Evolutionary conservation across 306 rosid species (phyloP), one percentile per base, ranked within the genome.

Genomic region (Pyrus betulifolia): DNA sequence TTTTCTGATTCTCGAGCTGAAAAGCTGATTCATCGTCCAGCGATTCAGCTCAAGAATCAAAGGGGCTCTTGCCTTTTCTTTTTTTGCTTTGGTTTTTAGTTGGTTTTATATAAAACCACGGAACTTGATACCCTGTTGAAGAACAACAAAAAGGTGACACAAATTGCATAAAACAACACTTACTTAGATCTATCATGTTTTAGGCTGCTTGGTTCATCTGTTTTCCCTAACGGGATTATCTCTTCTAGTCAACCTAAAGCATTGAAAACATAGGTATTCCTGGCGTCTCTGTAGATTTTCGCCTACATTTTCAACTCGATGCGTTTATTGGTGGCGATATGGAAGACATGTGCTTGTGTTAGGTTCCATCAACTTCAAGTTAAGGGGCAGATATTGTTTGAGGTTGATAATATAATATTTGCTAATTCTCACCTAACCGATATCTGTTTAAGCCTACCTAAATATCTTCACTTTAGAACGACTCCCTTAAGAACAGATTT

Each of bases 371-470:
- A 40, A 8, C 10, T 23, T 15, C 4, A 33, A 23, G 69, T 80
- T 25, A 62, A 27, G 35, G 57, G 38, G 44, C 22, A 52, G 55
- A 57, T 55, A 70, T 78, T 59, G 57, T 64, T 27, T 75, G 57
- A 55, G 49, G 66, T 30, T 69, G 51, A 78, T 42, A 70, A 65
- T 67, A 45, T 77, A 60, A 59, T 38, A 4, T 75, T 74, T 61
- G 73, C 70, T 69, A 3, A 63, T 65, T 17, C 58, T 69, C 49
- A 52, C 70, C 76, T 84, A 77, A 64, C 80, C 78, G 33, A 78
- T 78, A 38, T 22, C 52, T 57, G 11, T 28, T 23, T 51, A 25
- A 65, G 58, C 64, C 46, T 70, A 15, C 60, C 31, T 49, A 28
- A 21, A 49, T 70, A 44, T 17, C 2, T 35, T 35, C 40, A 35